Conservation (phyloP, 2,329 filamentous ascomycete genomes). For the Corinectria fuckeliana region DNA sequence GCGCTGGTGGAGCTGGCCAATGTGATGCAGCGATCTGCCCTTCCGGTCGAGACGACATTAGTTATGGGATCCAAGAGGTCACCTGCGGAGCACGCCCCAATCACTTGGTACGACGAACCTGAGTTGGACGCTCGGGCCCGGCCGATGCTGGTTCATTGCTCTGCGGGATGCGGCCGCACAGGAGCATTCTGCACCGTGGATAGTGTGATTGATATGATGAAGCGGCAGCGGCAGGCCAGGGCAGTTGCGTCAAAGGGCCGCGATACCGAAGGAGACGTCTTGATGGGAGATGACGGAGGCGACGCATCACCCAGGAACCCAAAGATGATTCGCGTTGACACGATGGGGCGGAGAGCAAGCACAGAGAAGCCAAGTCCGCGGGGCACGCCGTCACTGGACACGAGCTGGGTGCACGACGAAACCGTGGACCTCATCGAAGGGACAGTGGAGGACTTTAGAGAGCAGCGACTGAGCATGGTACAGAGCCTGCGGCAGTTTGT, state of each 20-base stretch:
- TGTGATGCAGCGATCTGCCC: conserved; percentile 68
- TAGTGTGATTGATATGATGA: conserved; percentile 94
- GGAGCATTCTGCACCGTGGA: conserved; percentile 97
- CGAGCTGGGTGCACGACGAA: conserved; percentile 72
- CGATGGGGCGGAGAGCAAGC: conserved; percentile 22
- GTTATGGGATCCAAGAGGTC: conserved; percentile 42
- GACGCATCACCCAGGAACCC: conserved; percentile 39
- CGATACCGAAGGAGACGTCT: conserved; percentile 53
- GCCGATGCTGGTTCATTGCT: conserved; percentile 92
- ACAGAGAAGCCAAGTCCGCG: conserved; percentile 20
- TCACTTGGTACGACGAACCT: conserved; percentile 65
- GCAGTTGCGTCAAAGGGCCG: conserved; percentile 24
- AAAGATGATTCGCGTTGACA: conserved; percentile 33
- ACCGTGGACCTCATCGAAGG: conserved; percentile 80
- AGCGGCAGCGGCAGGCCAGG: conserved; percentile 70
- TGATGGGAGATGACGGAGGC: conserved; percentile 48
- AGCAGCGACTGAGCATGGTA: conserved; percentile 93
- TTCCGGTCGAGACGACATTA: conserved; percentile 53
- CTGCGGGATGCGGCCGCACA: conserved; percentile 92
- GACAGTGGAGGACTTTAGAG: conserved; percentile 89
- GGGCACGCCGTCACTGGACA: conserved; percentile 47
- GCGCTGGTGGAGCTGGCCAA: conserved; percentile 90
- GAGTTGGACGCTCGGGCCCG: conserved; percentile 59
- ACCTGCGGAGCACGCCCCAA: conserved; percentile 40
- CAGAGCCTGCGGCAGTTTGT: conserved; percentile 94